Conservation (phyloP, 495 filamentous ascomycete genomes). For the Talaromyces proteolyticus region DNA sequence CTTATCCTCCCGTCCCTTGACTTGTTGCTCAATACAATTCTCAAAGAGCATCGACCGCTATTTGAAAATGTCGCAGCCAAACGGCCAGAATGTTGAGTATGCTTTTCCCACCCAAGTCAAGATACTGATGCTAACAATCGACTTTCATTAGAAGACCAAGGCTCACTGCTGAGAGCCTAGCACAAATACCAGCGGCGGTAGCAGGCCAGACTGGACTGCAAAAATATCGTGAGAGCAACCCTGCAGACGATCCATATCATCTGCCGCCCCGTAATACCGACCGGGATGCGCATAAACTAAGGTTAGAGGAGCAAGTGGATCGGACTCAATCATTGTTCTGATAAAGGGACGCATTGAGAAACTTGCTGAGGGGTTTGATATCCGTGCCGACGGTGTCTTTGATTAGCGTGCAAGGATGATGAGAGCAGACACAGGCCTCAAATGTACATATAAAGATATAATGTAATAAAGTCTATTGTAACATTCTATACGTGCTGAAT, state of each 20-base stretch:
- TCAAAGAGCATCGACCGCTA: neutral
- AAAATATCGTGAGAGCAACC: neutral
- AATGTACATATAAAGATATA: too few relatives aligned
- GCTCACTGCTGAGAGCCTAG: neutral
- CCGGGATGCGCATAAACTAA: neutral
- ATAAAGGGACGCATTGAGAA: too few relatives aligned
- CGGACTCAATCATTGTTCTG: neutral
- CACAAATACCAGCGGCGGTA: neutral
- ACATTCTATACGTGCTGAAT: neutral
- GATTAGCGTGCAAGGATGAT: too few relatives aligned
- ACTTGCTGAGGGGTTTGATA: too few relatives aligned
- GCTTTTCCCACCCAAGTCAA: neutral
- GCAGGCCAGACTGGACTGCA: neutral
- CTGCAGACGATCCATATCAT: neutral
- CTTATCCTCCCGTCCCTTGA: too few relatives aligned
- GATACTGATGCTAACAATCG: neutral
- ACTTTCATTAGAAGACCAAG: neutral
- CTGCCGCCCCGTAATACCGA: neutral
- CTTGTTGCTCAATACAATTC: too few relatives aligned
- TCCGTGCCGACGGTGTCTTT: too few relatives aligned
- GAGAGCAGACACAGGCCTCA: too few relatives aligned
- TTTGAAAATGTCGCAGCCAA: neutral
- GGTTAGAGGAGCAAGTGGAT: neutral
- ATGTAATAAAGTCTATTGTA: neutral
- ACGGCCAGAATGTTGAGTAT: neutral